phyloP scores from a whole-genome alignment of 495 filamentous ascomycete genomes.

The Talaromyces thailandensis region DNA sequence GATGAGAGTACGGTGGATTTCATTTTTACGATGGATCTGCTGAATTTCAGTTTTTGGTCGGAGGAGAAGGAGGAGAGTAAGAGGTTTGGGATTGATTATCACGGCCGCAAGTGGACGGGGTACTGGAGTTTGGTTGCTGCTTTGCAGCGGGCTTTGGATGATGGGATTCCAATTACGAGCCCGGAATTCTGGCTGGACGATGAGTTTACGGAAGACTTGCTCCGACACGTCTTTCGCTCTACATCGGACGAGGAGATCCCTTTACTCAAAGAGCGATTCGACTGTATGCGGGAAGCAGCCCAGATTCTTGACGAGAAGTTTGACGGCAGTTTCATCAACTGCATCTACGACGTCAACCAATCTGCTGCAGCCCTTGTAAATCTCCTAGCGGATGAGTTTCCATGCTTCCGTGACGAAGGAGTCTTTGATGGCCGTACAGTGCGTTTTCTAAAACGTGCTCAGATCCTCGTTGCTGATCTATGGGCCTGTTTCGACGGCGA shows the following conservation, averaged over 20 bases:
- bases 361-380: conserved; percentile 84
- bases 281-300: conserved; percentile 78
- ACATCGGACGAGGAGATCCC: conserved; percentile 82
- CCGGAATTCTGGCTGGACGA: conserved; percentile 81
- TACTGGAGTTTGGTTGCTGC: conserved; percentile 92
- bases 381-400: conserved; percentile 66
- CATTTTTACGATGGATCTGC: conserved; percentile 91
- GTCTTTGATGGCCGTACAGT: conserved; percentile 63
- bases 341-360: conserved; percentile 62
- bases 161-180: conserved; percentile 86
- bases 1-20: conserved; percentile 75
- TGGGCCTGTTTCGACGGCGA: conserved; percentile 90
- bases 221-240: conserved; percentile 77
- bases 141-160: conserved; percentile 79
- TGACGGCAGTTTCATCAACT: conserved; percentile 61
- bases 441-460: conserved; percentile 83
- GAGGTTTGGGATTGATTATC: conserved; percentile 73
- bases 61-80: conserved; percentile 48
- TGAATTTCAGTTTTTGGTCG: conserved; percentile 98
- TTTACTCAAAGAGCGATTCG: conserved; percentile 65
- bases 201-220: conserved; percentile 63
- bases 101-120: conserved; percentile 75
- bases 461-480: conserved; percentile 90
- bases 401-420: conserved; percentile 78
- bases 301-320: conserved; percentile 79